These are phyloP conservation scores for Alternaria angustiovoidea DNA, from an alignment of 2,329 filamentous ascomycete genomes.

Conservation along the genomic window DNA sequence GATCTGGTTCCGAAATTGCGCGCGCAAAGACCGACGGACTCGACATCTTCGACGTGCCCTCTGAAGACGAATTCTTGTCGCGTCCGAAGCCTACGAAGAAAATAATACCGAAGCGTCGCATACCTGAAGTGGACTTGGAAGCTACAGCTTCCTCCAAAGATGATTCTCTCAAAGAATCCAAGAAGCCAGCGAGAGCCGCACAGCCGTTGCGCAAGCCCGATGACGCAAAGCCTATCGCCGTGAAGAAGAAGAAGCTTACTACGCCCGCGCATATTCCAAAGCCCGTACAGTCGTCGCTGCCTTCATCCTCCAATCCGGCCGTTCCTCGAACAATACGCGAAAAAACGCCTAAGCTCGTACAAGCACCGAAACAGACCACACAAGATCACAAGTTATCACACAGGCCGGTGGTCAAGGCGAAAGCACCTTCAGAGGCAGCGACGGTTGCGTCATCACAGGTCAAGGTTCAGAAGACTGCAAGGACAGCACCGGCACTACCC, in stretches of 20 bases:
- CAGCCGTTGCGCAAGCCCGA: conserved; percentile 22
- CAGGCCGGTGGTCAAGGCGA: conserved; percentile 18
- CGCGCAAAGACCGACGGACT: conserved; percentile 16
- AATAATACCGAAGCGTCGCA: conserved; percentile 19
- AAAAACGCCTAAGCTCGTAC: conserved; percentile 23
- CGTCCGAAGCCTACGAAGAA: conserved; percentile 24
- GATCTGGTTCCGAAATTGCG: conserved; percentile 2
- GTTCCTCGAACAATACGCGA: conserved; percentile 8
- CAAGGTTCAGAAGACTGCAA: conserved; percentile 19
- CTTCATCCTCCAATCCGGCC: conserved; percentile 1
- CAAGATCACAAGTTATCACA: conserved; percentile 5
- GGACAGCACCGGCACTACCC: neutral
- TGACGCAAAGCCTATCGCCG: conserved; percentile 11
- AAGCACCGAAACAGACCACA: conserved; percentile 5
- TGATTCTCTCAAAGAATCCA: conserved; percentile 1
- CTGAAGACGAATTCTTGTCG: conserved; percentile 39
- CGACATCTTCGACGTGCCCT: conserved; percentile 56
- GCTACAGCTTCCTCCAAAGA: conserved; percentile 20
- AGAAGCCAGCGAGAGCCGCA: conserved; percentile 9
- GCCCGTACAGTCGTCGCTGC: conserved; percentile 5
- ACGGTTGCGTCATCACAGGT: conserved; percentile 15
- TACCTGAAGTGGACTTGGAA: conserved; percentile 18
- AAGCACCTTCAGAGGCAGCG: conserved; percentile 24
- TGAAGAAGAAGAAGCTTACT: conserved; percentile 11
- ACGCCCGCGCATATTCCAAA: conserved; percentile 11